phyloP scores from a whole-genome alignment of 2,329 filamentous ascomycete genomes.

The Fusarium tricinctum region DNA sequence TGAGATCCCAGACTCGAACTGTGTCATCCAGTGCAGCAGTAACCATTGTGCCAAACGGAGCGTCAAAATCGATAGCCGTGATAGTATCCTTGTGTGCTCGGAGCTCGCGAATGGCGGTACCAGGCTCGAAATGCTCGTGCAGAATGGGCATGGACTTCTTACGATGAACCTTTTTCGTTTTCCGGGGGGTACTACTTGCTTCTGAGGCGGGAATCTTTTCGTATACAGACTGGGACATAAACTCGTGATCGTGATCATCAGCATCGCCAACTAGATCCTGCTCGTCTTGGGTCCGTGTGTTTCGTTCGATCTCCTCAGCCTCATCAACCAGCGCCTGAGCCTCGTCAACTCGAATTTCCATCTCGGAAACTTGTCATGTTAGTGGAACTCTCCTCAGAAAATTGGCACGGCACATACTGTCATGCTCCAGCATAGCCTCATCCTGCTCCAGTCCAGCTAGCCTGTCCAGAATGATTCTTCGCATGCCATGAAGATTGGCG shows the following conservation, averaged over 20 bases:
- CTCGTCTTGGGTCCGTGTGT: conserved; percentile 66
- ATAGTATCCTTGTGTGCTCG: conserved; percentile 90
- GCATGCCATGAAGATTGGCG: conserved; percentile 91
- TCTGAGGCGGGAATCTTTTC: conserved; percentile 81
- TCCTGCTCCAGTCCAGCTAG: conserved; percentile 90
- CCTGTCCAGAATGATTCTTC: conserved; percentile 89
- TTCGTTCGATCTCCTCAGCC: conserved; percentile 67
- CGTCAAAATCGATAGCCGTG: conserved; percentile 94
- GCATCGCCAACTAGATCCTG: conserved; percentile 67
- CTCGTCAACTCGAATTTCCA: conserved; percentile 73
- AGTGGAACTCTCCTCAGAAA: conserved; percentile 43
- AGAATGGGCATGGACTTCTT: conserved; percentile 93
- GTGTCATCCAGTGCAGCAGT: conserved; percentile 93
- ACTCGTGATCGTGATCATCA: conserved; percentile 67
- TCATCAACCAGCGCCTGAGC: conserved; percentile 72
- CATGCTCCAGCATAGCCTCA: conserved; percentile 89
- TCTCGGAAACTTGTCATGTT: conserved; percentile 69
- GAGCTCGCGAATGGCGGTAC: conserved; percentile 88
- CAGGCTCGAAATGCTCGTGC: conserved; percentile 94
- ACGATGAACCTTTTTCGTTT: conserved; percentile 68
- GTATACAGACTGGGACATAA: conserved; percentile 99
- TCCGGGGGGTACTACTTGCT: conserved; percentile 62
- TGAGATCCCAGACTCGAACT: conserved; percentile 96
- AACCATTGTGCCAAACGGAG: conserved; percentile 96
- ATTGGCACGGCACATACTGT: conserved; percentile 69